Percentiles rank a stretch among this genome's conserved stretches.
These are phyloP conservation scores for Aspergillus avenaceus DNA, from an alignment of 495 filamentous ascomycete genomes.

Conservation along the genomic window DNA sequence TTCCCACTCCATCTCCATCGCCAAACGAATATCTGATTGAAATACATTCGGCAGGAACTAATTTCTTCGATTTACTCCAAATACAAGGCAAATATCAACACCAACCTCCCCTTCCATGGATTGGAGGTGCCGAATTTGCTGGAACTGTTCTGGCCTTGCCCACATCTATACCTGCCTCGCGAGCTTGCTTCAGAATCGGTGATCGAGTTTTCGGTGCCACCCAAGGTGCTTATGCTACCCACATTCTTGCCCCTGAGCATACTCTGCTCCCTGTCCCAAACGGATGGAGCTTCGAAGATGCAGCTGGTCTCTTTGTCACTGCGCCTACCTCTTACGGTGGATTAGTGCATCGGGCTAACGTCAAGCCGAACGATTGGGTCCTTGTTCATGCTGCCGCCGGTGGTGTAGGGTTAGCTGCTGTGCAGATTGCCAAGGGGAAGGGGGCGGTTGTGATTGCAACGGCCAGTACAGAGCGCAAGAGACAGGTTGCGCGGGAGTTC, in stretches of 20 bases:
- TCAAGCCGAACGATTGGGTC: slow-evolving; percentile 79
- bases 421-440: slow-evolving; percentile 88
- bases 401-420: slow-evolving; percentile 85
- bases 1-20: slow-evolving; percentile 67
- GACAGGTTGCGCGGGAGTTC: slow-evolving; percentile 70
- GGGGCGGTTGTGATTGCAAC: slow-evolving; percentile 90
- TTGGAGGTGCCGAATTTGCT: slow-evolving; percentile 82
- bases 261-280: slow-evolving; percentile 67
- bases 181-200: slow-evolving; percentile 63
- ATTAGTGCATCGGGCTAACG: slow-evolving; percentile 69
- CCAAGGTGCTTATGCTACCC: slow-evolving; percentile 84
- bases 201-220: slow-evolving; percentile 81
- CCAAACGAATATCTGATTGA: slow-evolving; percentile 79
- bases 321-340: slow-evolving; percentile 87
- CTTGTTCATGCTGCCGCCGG: slow-evolving; percentile 91
- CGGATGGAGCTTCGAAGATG: slow-evolving; percentile 80
- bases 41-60: slow-evolving; percentile 83
- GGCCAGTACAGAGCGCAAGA: slow-evolving; percentile 71
- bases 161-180: slow-evolving; percentile 21
- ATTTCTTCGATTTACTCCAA: slow-evolving; percentile 95
- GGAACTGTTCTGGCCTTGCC: slow-evolving; percentile 69
- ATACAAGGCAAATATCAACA: slow-evolving; percentile 76
- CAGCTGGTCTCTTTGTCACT: slow-evolving; percentile 86
- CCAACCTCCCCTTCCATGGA: slow-evolving; percentile 76
- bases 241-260: slow-evolving; percentile 61